These are phyloP conservation scores for Helichrysum umbraculigerum DNA, from an alignment of 129 eudicot genomes.

Conservation along the genomic window DNA sequence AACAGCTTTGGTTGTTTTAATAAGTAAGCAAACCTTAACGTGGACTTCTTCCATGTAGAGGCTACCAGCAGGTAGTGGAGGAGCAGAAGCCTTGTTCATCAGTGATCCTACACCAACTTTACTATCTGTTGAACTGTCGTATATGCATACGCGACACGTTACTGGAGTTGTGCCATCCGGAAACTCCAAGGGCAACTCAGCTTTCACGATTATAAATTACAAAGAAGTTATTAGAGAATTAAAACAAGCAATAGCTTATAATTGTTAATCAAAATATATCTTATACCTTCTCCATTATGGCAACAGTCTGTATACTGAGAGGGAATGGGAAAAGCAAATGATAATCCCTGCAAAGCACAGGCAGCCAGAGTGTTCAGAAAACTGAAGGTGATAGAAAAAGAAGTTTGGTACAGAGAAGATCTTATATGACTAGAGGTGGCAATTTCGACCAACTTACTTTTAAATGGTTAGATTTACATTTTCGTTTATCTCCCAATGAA, in stretches of 20 bases:
- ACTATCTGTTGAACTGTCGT: constrained; percentile 61
- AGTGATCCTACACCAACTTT: constrained; percentile 84
- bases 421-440: neutral
- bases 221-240: constrained; percentile 9
- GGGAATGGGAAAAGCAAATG: constrained; percentile 97
- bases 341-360: constrained; percentile 63
- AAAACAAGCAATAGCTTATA: neutral
- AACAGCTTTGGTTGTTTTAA: neutral
- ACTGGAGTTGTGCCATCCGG: constrained; percentile 98
- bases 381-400: neutral
- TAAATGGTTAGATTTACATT: neutral
- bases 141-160: constrained; percentile 79
- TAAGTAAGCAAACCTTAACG: constrained; percentile 58
- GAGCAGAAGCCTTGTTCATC: constrained; percentile 77
- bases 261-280: neutral
- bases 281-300: constrained; percentile 68
- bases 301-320: constrained; percentile 74
- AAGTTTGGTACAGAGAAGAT: neutral
- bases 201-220: constrained; percentile 32
- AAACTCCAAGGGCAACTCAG: constrained; percentile 86
- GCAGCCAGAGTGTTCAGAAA: neutral
- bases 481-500: neutral
- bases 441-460: neutral
- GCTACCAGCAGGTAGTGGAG: constrained; percentile 82
- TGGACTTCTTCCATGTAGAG: constrained; percentile 98